Evolutionary conservation across 768 basidiomycete genomes (phyloP).

Genomic region (Rhodotorula toruloides): DNA sequence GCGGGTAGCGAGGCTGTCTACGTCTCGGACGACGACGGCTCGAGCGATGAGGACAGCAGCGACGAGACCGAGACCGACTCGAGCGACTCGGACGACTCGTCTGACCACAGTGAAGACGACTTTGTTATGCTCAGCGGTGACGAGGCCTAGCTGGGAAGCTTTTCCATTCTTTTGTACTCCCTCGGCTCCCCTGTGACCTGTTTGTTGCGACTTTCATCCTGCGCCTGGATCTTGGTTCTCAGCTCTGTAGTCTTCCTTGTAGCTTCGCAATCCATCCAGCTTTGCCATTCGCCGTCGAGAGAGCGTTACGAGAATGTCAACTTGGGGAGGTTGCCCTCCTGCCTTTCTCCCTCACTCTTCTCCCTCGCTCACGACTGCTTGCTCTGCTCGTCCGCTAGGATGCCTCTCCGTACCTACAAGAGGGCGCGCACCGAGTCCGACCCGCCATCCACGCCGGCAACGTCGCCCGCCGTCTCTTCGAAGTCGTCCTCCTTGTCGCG

Average conservation of each 20-base stretch:
- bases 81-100: slow-evolving; percentile 8
- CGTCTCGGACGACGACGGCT: slow-evolving; percentile 8
- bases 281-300: not conserved
- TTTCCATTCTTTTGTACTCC: not conserved
- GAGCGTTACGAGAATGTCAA: not conserved
- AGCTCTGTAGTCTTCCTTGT: too few species aligned
- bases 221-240: too few species aligned
- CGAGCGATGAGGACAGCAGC: not conserved
- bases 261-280: not conserved
- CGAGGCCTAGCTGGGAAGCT: not conserved
- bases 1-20: slow-evolving; percentile 1
- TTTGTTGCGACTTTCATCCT: too few species aligned
- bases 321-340: not conserved
- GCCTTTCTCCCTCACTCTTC: not conserved
- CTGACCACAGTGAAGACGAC: slow-evolving; percentile 22
- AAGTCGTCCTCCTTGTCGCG: too few species aligned
- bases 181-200: not conserved
- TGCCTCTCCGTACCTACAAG: not conserved
- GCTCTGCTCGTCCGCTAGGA: not conserved
- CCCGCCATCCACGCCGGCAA: not conserved
- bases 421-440: not conserved
- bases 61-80: not conserved
- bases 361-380: not conserved
- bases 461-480: not conserved
- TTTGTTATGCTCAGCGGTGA: slow-evolving; percentile 23